A percentile compares a stretch with the other conserved stretches of the same genome.
phyloP scores from a whole-genome alignment of 768 basidiomycete genomes.

The Tylopilus balloui region DNA sequence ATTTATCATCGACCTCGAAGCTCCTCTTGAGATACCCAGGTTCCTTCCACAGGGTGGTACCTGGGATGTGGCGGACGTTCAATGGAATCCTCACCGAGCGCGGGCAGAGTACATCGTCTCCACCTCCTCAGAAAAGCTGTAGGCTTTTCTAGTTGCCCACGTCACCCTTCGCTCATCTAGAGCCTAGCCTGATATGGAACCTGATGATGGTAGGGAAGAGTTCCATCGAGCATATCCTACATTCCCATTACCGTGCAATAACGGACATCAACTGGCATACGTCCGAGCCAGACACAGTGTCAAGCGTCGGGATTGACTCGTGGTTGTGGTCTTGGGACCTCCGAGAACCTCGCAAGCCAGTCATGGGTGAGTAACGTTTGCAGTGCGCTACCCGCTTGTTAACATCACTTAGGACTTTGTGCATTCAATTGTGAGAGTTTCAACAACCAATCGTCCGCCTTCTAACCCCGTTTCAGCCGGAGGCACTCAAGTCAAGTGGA shows the following conservation, averaged over 20 bases:
- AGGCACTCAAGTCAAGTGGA: constrained; percentile 98
- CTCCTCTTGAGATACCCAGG: constrained; percentile 80
- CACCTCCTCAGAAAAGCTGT: constrained; percentile 87
- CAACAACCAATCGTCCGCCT: background rate
- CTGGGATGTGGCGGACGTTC: constrained; percentile 92
- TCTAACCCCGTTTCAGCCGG: constrained; percentile 45
- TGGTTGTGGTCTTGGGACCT: constrained; percentile 97
- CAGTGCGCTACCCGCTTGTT: background rate
- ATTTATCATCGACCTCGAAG: constrained; percentile 91
- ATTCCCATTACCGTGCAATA: constrained; percentile 90
- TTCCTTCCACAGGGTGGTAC: constrained; percentile 95
- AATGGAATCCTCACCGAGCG: constrained; percentile 83
- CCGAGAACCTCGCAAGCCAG: constrained; percentile 61
- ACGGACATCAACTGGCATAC: constrained; percentile 99
- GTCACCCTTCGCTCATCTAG: background rate
- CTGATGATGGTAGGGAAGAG: constrained; percentile 67
- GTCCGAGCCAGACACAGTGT: constrained; percentile 75
- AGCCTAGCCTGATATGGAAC: constrained; percentile 85
- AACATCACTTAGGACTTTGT: constrained; percentile 42
- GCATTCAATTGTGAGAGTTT: constrained; percentile 48
- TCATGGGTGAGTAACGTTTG: constrained; percentile 45
- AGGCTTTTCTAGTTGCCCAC: background rate
- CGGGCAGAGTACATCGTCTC: constrained; percentile 80
- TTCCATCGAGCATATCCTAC: constrained; percentile 79
- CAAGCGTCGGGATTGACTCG: constrained; percentile 89